These are phyloP conservation scores for Papiliotrema laurentii DNA, from an alignment of 1,284 basidiomycete genomes.

Conservation along the genomic window DNA sequence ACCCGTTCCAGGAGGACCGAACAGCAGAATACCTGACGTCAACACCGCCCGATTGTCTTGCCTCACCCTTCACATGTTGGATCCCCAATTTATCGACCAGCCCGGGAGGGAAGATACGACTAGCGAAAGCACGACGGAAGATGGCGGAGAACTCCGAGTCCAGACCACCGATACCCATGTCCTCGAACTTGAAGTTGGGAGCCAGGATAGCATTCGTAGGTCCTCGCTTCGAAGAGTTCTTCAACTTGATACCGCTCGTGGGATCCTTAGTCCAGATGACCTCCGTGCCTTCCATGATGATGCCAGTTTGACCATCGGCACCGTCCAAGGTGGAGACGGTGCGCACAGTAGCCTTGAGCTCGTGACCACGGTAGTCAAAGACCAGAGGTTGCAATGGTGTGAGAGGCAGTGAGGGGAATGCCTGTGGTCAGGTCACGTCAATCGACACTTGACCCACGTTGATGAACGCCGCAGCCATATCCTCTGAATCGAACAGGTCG, in stretches of 20 bases:
- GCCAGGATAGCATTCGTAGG: conserved; percentile 93
- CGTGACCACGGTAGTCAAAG: conserved; percentile 88
- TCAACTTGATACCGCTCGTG: conserved; percentile 78
- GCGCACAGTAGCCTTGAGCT: conserved; percentile 69
- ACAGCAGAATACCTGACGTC: conserved; percentile 75
- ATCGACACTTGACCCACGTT: conserved; percentile 44
- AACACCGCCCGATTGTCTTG: background rate
- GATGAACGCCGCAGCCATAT: conserved; percentile 72
- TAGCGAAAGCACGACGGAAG: conserved; percentile 97
- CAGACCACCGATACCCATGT: conserved; percentile 99
- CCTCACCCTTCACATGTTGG: conserved; percentile 90
- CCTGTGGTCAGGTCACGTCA: conserved; percentile 37
- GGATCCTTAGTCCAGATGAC: conserved; percentile 82
- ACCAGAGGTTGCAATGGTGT: conserved; percentile 66
- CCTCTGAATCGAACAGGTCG: conserved; percentile 75
- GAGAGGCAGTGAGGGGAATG: conserved; percentile 61
- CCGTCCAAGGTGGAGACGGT: conserved; percentile 56
- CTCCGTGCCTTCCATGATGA: conserved; percentile 87
- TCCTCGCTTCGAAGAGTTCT: conserved; percentile 85
- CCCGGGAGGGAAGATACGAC: conserved; percentile 93
- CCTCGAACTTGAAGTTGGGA: conserved; percentile 99
- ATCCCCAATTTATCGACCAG: conserved; percentile 98
- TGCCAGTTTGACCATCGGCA: conserved; percentile 59
- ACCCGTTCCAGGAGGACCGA: conserved; percentile 95
- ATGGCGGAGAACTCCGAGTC: conserved; percentile 94